A percentile compares a stretch with the other conserved stretches of the same genome.
phyloP scores from a whole-genome alignment of 768 basidiomycete species.

The Lentinula guzmanii region DNA sequence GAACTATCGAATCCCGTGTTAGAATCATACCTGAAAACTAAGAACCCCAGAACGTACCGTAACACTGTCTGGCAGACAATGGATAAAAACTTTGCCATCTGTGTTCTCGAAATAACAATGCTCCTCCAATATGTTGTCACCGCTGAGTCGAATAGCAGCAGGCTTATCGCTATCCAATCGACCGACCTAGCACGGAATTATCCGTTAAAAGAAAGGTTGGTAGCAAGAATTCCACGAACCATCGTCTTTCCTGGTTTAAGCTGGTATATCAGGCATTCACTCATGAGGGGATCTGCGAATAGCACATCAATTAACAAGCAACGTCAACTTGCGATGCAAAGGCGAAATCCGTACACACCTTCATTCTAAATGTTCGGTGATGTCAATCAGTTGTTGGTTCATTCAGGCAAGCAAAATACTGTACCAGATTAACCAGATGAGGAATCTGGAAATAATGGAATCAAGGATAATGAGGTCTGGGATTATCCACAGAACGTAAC shows the following conservation, averaged over 20 bases:
- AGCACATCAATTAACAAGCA: background rate
- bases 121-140: constrained; percentile 84
- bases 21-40: background rate
- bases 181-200: constrained; percentile 55
- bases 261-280: constrained; percentile 91
- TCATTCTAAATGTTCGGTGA: constrained; percentile 45
- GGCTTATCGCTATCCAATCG: constrained; percentile 75
- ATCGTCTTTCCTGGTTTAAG: constrained; percentile 81
- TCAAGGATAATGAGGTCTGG: background rate
- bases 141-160: constrained; percentile 88
- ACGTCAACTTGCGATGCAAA: background rate
- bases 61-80: constrained; percentile 73
- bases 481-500: background rate
- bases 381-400: background rate
- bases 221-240: constrained; percentile 30
- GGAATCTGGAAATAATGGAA: constrained; percentile 57
- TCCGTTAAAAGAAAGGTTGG: background rate
- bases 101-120: constrained; percentile 90
- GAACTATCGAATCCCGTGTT: constrained; percentile 45
- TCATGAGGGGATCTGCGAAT: constrained; percentile 84
- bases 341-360: constrained; percentile 34
- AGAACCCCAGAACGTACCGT: constrained; percentile 48
- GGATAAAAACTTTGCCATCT: constrained; percentile 79
- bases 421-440: constrained; percentile 86
- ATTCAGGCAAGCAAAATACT: constrained; percentile 22